A percentile compares a stretch with the other conserved stretches of the same genome.
phyloP scores from a whole-genome alignment of 2,329 filamentous ascomycete species.

The Fusarium phyllophilum region DNA sequence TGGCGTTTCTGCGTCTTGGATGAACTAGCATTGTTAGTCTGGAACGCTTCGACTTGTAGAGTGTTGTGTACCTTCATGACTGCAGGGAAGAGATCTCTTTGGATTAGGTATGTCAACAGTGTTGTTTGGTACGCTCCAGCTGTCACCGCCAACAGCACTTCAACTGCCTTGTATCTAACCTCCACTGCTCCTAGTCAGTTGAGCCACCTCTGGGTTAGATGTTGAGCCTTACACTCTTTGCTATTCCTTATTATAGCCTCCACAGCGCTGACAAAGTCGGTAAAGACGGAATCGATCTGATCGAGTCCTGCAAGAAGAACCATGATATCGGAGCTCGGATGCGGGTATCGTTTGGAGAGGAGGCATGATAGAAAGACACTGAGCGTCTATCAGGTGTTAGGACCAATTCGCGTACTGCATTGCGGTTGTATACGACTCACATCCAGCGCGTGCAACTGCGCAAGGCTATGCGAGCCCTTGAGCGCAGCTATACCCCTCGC shows the following conservation, averaged over 20 bases:
- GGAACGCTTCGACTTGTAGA: not conserved
- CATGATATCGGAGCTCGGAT: slow-evolving; percentile 95
- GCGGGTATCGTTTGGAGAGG: slow-evolving; percentile 90
- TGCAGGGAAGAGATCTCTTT: slow-evolving; percentile 91
- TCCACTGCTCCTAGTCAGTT: slow-evolving; percentile 65
- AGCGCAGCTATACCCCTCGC: slow-evolving; percentile 75
- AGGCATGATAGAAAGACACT: slow-evolving; percentile 86
- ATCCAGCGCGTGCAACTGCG: slow-evolving; percentile 84
- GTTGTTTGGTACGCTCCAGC: slow-evolving; percentile 97
- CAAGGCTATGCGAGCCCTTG: slow-evolving; percentile 67
- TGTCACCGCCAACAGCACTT: slow-evolving; percentile 83
- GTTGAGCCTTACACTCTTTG: slow-evolving; percentile 66
- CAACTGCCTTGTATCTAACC: slow-evolving; percentile 80
- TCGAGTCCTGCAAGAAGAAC: slow-evolving; percentile 88
- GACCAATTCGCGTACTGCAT: slow-evolving; percentile 49
- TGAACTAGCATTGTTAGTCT: slow-evolving; percentile 64
- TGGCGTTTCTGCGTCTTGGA: slow-evolving; percentile 79
- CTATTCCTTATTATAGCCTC: slow-evolving; percentile 86
- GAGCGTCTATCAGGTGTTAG: slow-evolving; percentile 71
- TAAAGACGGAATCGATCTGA: slow-evolving; percentile 85
- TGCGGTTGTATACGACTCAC: slow-evolving; percentile 60
- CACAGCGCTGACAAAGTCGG: slow-evolving; percentile 84
- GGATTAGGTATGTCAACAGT: slow-evolving; percentile 92
- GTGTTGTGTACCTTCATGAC: slow-evolving; percentile 81
- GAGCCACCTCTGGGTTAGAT: not conserved